Percentiles rank a stretch among this genome's conserved stretches.
phyloP scores from a whole-genome alignment of 192 early-diverging fungal genomes.

The Linnemannia elongata region DNA sequence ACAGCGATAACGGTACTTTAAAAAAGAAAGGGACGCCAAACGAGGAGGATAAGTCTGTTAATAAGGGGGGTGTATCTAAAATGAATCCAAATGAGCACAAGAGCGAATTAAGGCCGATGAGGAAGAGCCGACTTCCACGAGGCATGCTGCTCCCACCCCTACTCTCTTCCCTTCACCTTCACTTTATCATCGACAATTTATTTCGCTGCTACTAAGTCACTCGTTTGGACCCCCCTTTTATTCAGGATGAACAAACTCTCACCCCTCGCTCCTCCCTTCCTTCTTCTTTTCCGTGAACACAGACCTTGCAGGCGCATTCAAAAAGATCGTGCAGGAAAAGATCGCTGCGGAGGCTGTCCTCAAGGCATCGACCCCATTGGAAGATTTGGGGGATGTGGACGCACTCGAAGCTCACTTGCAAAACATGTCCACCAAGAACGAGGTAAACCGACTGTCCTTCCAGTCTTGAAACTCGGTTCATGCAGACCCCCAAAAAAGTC shows the following conservation, averaged over 20 bases:
- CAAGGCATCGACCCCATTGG: constrained; percentile 45
- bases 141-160: constrained; percentile 22
- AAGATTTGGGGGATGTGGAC: constrained; percentile 52
- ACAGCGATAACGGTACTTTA: background rate
- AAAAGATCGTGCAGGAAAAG: constrained; percentile 54
- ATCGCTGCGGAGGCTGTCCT: constrained; percentile 45
- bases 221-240: background rate
- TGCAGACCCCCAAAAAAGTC: background rate
- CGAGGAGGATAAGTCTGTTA: background rate
- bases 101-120: constrained; percentile 4
- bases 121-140: constrained; percentile 17
- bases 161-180: background rate
- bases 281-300: background rate
- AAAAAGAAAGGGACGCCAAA: background rate
- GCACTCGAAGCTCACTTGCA: constrained; percentile 55
- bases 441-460: constrained; percentile 19
- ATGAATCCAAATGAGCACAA: background rate
- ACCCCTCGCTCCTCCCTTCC: background rate
- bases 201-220: background rate
- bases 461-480: background rate
- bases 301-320: constrained; percentile 54
- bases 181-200: background rate
- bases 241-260: background rate
- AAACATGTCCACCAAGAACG: constrained; percentile 51
- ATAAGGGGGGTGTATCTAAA: background rate